These are phyloP conservation scores for Lagerstroemia speciosa DNA, from an alignment of 345 rosid genomes.

Conservation along the genomic window DNA sequence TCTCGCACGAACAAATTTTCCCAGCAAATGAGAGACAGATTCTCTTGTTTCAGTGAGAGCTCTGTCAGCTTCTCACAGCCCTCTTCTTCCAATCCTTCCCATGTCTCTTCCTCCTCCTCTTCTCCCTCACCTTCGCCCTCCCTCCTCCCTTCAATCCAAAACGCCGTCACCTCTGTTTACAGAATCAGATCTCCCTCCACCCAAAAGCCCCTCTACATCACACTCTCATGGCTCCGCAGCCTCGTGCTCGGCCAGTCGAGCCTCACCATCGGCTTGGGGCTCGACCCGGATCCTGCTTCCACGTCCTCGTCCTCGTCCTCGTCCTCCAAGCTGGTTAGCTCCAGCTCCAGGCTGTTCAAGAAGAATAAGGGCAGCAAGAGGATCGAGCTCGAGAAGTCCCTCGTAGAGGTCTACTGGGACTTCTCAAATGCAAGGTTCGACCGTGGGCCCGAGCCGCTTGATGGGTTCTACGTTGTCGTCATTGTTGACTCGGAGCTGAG, in stretches of 20 bases:
- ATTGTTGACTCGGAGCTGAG: conserved; percentile 55
- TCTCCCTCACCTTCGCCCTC: conserved; percentile 30
- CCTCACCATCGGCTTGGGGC: conserved; percentile 44
- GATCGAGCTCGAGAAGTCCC: conserved; percentile 38
- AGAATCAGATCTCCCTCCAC: conserved; percentile 34
- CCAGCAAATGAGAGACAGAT: conserved; percentile 64
- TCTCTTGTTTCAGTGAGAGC: conserved; percentile 74
- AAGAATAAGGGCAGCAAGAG: conserved; percentile 69
- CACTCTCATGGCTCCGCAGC: conserved; percentile 44
- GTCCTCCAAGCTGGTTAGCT: conserved; percentile 47
- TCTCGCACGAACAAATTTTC: not conserved
- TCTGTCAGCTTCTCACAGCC: conserved; percentile 43
- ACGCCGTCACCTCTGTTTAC: conserved; percentile 54
- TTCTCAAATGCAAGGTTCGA: conserved; percentile 60
- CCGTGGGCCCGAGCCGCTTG: conserved; percentile 53
- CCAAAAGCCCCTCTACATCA: conserved; percentile 26
- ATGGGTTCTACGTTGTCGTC: conserved; percentile 55
- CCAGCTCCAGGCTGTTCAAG: conserved; percentile 51
- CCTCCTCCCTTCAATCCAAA: conserved; percentile 48
- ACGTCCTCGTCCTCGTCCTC: conserved; percentile 27
- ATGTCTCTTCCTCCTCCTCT: conserved; percentile 30
- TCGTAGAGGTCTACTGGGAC: conserved; percentile 74
- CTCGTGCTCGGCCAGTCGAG: conserved; percentile 34
- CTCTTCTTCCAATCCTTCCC: not conserved
- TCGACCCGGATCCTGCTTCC: conserved; percentile 17